Conservation (phyloP, 2,329 filamentous ascomycete genomes). For the Alternaria dauci region DNA sequence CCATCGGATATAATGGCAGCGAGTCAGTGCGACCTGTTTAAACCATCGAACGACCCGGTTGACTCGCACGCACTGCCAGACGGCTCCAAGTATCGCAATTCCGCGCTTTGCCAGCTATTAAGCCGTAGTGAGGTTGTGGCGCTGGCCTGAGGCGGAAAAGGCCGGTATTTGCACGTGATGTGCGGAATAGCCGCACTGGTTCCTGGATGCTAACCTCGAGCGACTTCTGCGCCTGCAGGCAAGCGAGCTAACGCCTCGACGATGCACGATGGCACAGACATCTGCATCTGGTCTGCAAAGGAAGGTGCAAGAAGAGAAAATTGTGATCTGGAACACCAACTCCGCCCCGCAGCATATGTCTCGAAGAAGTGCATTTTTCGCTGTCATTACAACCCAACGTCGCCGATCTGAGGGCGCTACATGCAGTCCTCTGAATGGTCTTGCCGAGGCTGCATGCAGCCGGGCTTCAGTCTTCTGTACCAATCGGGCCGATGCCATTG, state of each 20-base stretch:
- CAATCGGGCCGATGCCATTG: conserved; percentile 9
- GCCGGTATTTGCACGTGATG: conserved; percentile 3
- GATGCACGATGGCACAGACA: conserved; percentile 14
- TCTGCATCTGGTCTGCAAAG: conserved; percentile 15
- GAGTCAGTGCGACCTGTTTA: conserved; percentile 11
- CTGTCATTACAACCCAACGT: conserved; percentile 11
- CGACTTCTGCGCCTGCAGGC: conserved; percentile 7
- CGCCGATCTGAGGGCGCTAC: conserved; percentile 20
- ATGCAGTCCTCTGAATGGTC: conserved; percentile 24
- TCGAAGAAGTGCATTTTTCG: conserved; percentile 10
- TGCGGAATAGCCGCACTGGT: conserved; percentile 9
- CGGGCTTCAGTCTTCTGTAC: conserved; percentile 7
- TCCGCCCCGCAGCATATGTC: conserved; percentile 13
- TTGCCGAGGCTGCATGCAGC: conserved; percentile 8
- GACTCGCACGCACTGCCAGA: conserved; percentile 10
- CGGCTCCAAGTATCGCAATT: conserved; percentile 3
- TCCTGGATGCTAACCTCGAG: conserved; percentile 19
- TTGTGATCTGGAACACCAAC: conserved; percentile 10
- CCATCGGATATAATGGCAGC: conserved; percentile 16
- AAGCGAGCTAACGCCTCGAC: conserved; percentile 8
- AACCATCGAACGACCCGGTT: conserved; percentile 13
- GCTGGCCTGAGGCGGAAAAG: conserved; percentile 12
- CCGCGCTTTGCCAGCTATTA: conserved; percentile 7
- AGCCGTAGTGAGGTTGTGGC: conserved; percentile 5
- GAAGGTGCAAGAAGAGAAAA: conserved; percentile 14